Evolutionary conservation across 202 grass and related monocot genomes (phyloP).

Genomic region (Cymbopogon flexuosus): DNA sequence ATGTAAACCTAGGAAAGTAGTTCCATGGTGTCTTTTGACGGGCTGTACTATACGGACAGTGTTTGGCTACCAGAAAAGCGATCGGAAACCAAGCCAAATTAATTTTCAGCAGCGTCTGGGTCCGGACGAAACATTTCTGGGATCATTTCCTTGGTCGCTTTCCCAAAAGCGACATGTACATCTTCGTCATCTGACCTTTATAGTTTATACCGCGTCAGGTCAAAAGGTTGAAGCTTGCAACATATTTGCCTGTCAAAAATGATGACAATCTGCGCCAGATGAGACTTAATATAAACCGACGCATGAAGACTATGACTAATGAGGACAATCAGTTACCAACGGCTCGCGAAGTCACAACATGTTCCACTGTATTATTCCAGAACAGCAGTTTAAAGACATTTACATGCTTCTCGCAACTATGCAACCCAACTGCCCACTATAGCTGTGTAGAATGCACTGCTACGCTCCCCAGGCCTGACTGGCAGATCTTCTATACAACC

Average conservation of each 20-base stretch:
- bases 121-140: neutral
- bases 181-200: too few species aligned
- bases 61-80: neutral
- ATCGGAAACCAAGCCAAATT: neutral
- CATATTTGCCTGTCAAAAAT: neutral
- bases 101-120: neutral
- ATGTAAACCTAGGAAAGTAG: neutral
- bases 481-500: slow-evolving; percentile 44
- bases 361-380: neutral
- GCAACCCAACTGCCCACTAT: slow-evolving; percentile 4
- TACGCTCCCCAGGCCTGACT: neutral
- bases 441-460: neutral
- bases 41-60: neutral
- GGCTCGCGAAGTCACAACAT: neutral
- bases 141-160: neutral
- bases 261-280: neutral
- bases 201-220: too few species aligned
- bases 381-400: neutral
- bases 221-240: too few species aligned
- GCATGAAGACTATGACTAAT: too few species aligned
- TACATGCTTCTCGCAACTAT: slow-evolving; percentile 23
- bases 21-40: neutral
- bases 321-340: neutral
- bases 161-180: neutral
- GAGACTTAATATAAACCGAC: neutral